Conservation (phyloP, 169 alveolate species). For the Cryptosporidium parvum region DNA sequence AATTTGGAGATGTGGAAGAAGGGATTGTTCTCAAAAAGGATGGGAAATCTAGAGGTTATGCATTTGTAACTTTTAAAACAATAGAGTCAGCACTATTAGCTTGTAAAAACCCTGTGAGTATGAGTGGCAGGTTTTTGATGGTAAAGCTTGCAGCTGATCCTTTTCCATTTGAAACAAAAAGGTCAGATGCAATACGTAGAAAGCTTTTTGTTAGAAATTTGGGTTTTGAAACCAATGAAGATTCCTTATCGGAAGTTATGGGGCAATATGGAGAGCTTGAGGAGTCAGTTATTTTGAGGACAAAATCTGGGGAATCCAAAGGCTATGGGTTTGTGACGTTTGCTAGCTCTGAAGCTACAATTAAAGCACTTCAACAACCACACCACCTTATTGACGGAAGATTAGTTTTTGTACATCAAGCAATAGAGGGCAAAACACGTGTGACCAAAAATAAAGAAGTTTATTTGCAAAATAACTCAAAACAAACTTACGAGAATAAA, state of each 20-base stretch:
- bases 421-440: conserved; percentile 66
- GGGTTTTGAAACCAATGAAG: conserved; percentile 80
- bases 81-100: conserved; percentile 81
- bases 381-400: conserved; percentile 82
- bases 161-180: conserved; percentile 65
- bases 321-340: conserved; percentile 84
- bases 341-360: conserved; percentile 80
- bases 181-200: conserved; percentile 78
- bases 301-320: conserved; percentile 80
- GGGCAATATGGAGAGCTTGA: conserved; percentile 81
- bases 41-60: conserved; percentile 87
- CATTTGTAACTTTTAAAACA: conserved; percentile 83
- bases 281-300: conserved; percentile 82
- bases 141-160: conserved; percentile 83
- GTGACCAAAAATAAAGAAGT: neutral
- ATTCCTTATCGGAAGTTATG: conserved; percentile 77
- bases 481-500: neutral
- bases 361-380: conserved; percentile 83
- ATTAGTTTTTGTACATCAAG: conserved; percentile 83
- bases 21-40: conserved; percentile 84
- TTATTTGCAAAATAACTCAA: neutral
- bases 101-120: conserved; percentile 76
- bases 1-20: conserved; percentile 83
- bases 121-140: conserved; percentile 79
- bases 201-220: conserved; percentile 84